A percentile compares a stretch with the other conserved stretches of the same genome.
These are phyloP conservation scores for Oryza rufipogon DNA, from an alignment of 176 grass and related monocot genomes.

Conservation along the genomic window DNA sequence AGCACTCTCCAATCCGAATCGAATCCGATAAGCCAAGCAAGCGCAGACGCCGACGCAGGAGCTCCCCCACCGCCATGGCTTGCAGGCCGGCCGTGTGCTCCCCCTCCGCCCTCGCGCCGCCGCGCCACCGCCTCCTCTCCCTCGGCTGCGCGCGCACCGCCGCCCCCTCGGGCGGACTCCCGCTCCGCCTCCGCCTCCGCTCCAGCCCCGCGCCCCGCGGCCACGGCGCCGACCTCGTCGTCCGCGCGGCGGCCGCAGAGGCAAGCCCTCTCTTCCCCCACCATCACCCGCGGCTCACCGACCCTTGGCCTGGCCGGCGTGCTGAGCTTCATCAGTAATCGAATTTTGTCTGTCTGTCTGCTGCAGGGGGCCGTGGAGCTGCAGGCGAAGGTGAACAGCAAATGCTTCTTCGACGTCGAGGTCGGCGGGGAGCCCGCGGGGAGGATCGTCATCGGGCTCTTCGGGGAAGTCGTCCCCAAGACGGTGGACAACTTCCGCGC, in stretches of 20 bases:
- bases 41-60: too few relatives aligned
- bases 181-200: conserved; percentile 4
- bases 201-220: conserved; percentile 20
- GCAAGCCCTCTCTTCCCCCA: not conserved
- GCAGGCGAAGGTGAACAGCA: conserved; percentile 60
- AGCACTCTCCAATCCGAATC: not conserved
- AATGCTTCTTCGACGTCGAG: conserved; percentile 69
- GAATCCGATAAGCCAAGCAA: conserved; percentile 25
- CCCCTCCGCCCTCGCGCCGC: conserved; percentile 34
- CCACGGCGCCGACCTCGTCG: conserved; percentile 24
- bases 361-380: conserved; percentile 48
- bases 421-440: conserved; percentile 50
- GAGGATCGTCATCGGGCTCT: conserved; percentile 67
- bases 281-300: not conserved
- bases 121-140: not conserved
- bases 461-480: conserved; percentile 61
- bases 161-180: not conserved
- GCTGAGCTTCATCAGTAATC: not conserved
- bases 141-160: not conserved
- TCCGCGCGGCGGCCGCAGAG: conserved; percentile 45
- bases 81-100: conserved; percentile 44
- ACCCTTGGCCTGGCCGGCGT: not conserved
- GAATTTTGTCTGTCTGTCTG: not conserved
- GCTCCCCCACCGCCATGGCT: conserved; percentile 31
- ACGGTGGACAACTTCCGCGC: conserved; percentile 67